Percentiles rank a stretch among this genome's conserved stretches.
phyloP scores from a whole-genome alignment of 768 basidiomycete genomes.

The Pleurotus giganteus region DNA sequence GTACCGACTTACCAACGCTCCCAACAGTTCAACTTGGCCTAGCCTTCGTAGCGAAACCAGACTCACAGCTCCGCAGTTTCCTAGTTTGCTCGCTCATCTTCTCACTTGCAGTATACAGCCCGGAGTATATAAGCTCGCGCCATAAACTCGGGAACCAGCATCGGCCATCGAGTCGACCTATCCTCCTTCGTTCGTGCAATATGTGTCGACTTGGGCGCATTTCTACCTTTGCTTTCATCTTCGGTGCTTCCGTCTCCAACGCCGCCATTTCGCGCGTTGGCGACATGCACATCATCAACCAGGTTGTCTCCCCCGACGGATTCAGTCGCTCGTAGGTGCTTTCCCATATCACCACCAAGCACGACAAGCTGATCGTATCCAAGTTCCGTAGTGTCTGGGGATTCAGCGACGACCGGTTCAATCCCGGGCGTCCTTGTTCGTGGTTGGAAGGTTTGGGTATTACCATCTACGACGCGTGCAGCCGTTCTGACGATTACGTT shows the following conservation, averaged over 20 bases:
- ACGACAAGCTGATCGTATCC: neutral
- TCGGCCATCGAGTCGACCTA: too few species aligned
- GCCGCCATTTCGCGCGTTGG: conserved; percentile 9
- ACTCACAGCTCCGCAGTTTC: too few species aligned
- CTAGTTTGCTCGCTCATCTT: too few species aligned
- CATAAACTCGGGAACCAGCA: too few species aligned
- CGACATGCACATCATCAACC: conserved; percentile 12
- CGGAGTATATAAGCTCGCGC: too few species aligned
- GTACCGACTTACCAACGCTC: too few species aligned
- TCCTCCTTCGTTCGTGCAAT: too few species aligned
- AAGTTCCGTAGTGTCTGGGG: neutral
- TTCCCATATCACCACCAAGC: neutral
- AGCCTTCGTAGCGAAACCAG: too few species aligned
- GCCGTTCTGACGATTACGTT: too few species aligned
- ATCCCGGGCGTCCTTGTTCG: neutral
- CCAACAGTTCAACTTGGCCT: too few species aligned
- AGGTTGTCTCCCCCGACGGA: conserved; percentile 15
- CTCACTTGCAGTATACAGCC: too few species aligned
- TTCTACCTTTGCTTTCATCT: neutral
- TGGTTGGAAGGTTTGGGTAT: neutral
- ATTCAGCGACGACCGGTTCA: neutral
- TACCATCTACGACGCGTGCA: neutral
- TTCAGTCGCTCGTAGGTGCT: conserved; percentile 15
- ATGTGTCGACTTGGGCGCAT: too few species aligned
- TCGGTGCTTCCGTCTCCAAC: neutral